Evolutionary conservation across 768 basidiomycete species (phyloP), one percentile per base, ranked within the genome.

Genomic region (Cyclocybe aegerita): DNA sequence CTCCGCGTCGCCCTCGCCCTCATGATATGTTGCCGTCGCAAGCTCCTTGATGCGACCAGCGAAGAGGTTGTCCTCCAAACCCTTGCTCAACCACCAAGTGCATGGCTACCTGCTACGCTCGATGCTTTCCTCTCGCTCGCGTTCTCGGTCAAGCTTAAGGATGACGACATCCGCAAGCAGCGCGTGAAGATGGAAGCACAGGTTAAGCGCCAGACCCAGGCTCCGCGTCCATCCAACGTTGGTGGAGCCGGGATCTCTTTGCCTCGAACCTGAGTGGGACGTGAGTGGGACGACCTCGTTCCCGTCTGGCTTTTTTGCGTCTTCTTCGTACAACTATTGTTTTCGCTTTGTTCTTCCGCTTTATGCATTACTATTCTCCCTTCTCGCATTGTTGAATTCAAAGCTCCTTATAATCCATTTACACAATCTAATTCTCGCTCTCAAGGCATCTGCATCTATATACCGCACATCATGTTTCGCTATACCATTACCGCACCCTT

Each of bases 141-240:
- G 0, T 69, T 79, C n/a, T 74, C 79, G 2, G 70, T 87, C 54
- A 90, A 86, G 63, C 65, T 91, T 52, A 91, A 86, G 60, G 90
- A 91, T 56, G 89, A 90, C 50, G 88, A 91, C 50, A 54, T 92
- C 11, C 78, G 82, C 23, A 91, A 90, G 60, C 86, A 86, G 57
- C 80, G 89, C 3, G 61, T 77, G 31, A 90, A 90, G 62, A 80
- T 90, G 73, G 85, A 88, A 57, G 81, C 80, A n/a, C 83, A 85
- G 53, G 73, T 83, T 31, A 88, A 86, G 60, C 74, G 81, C 36
- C 83, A 85, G 60, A 74, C 73, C 6, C 77, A 77, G 54, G 56
- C 53, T 4, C 72, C 70, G 1, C 23, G 23, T 23, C 1, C 70
- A 70, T 31, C 44, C 61, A 32, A 53, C 61, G 29, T 62, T 70